phyloP scores from a whole-genome alignment of 2,329 filamentous ascomycete species.

The Zasmidium citrigriseum region DNA sequence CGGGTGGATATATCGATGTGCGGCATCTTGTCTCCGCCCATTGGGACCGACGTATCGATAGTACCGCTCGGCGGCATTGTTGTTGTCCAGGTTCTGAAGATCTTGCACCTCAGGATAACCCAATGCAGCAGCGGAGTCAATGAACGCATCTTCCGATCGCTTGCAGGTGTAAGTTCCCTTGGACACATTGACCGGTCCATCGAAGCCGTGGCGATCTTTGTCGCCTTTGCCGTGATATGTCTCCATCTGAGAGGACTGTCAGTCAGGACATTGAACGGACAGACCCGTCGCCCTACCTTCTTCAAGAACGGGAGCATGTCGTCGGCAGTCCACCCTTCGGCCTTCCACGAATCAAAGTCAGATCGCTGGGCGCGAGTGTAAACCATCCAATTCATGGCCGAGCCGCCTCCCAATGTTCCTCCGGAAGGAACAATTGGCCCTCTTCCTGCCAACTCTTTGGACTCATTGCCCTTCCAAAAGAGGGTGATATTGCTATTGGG shows the following conservation, averaged over 20 bases:
- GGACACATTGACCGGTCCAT: conserved; percentile 59
- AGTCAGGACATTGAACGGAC: not conserved
- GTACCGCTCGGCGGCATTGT: conserved; percentile 45
- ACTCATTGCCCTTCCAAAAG: conserved; percentile 54
- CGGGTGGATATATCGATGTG: conserved; percentile 57
- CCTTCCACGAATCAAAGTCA: conserved; percentile 57
- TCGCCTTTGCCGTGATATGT: conserved; percentile 55
- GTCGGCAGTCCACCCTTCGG: conserved; percentile 53
- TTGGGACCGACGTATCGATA: conserved; percentile 52
- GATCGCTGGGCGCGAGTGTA: conserved; percentile 48
- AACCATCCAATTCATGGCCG: conserved; percentile 43
- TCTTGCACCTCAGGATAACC: conserved; percentile 57
- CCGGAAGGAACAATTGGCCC: conserved; percentile 46
- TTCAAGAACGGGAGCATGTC: conserved; percentile 57
- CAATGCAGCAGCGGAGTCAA: conserved; percentile 48
- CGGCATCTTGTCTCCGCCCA: conserved; percentile 59
- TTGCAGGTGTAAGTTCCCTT: conserved; percentile 48
- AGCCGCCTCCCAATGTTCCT: conserved; percentile 61
- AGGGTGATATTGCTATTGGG: conserved; percentile 53
- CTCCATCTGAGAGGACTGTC: conserved; percentile 45
- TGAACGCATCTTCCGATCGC: conserved; percentile 50
- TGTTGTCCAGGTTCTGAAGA: conserved; percentile 52
- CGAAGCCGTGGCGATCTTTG: conserved; percentile 51
- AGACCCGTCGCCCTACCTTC: conserved; percentile 48
- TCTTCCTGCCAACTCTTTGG: conserved; percentile 49